phyloP scores from a whole-genome alignment of 805 yeast genomes.

The Wickerhamiella siamensis region DNA sequence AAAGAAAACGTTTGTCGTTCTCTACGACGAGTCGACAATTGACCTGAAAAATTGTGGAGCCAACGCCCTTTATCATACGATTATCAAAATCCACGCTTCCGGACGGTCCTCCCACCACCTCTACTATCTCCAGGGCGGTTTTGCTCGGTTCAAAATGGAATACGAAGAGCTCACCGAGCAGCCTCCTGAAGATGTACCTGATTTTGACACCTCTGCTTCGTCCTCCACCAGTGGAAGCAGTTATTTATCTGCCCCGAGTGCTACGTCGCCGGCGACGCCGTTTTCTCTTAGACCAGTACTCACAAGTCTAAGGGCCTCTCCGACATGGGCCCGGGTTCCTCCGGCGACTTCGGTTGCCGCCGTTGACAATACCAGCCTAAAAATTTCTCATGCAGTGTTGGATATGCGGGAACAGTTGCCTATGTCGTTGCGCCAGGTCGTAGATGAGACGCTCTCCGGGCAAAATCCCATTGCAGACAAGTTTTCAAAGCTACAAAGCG shows the following conservation, averaged over 20 bases:
- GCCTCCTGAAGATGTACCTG: neutral
- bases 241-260: neutral
- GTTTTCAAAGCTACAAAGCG: constrained; percentile 52
- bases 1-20: constrained; percentile 23
- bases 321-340: constrained; percentile 1
- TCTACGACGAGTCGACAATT: constrained; percentile 34
- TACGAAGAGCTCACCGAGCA: constrained; percentile 5
- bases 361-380: constrained; percentile 15
- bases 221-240: neutral
- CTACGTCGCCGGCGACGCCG: constrained; percentile 3
- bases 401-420: constrained; percentile 29
- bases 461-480: constrained; percentile 33
- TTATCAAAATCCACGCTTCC: constrained; percentile 12
- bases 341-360: neutral
- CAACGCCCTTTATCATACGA: constrained; percentile 17
- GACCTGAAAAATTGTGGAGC: constrained; percentile 10
- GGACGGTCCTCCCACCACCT: constrained; percentile 10
- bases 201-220: neutral
- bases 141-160: constrained; percentile 1
- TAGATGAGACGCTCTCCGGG: constrained; percentile 26
- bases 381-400: constrained; percentile 5
- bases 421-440: constrained; percentile 35
- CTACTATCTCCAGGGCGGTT: constrained; percentile 21
- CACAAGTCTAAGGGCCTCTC: constrained; percentile 4
- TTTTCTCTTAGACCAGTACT: constrained; percentile 3